Evolutionary conservation across 2,329 filamentous ascomycete species (phyloP).

Genomic region (Cladobotryum protrusum): DNA sequence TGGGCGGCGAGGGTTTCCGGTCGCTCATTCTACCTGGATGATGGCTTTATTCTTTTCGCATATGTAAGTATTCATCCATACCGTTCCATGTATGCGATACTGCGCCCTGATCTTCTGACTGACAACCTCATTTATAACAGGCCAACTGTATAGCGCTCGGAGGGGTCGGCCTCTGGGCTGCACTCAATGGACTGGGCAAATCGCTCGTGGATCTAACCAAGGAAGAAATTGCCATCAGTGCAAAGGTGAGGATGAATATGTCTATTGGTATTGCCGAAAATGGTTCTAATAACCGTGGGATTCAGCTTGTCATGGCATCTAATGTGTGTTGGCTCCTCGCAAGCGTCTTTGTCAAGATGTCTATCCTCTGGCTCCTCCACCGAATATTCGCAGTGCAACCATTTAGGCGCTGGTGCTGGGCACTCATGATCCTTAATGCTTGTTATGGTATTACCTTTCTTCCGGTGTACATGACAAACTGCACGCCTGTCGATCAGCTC

Average conservation of each 20-base stretch:
- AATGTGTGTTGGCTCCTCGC: slow-evolving; percentile 24
- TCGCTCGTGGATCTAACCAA: slow-evolving; percentile 7
- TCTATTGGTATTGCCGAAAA: too few species aligned
- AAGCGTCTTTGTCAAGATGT: slow-evolving; percentile 24
- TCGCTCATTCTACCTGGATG: slow-evolving; percentile 17
- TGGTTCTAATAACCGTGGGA: slow-evolving; percentile 5
- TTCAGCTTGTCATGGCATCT: slow-evolving; percentile 18
- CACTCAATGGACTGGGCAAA: slow-evolving; percentile 19
- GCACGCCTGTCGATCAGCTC: slow-evolving; percentile 23
- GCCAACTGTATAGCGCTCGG: slow-evolving; percentile 11
- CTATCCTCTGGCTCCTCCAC: slow-evolving; percentile 25
- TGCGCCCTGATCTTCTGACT: not conserved
- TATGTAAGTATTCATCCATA: slow-evolving; percentile 16
- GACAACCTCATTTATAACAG: slow-evolving; percentile 6
- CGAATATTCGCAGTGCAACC: slow-evolving; percentile 23
- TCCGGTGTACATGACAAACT: slow-evolving; percentile 26
- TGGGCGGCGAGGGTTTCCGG: slow-evolving; percentile 16
- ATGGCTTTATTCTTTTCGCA: slow-evolving; percentile 16
- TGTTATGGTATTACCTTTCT: slow-evolving; percentile 24
- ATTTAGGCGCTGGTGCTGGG: slow-evolving; percentile 22
- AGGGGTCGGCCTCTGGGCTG: slow-evolving; percentile 17
- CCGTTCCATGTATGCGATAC: not conserved
- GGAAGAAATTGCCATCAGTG: too few species aligned
- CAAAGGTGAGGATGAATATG: too few species aligned
- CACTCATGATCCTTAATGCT: slow-evolving; percentile 18